Conservation (phyloP, 2,329 filamentous ascomycete species). For the Neurospora sp. region DNA sequence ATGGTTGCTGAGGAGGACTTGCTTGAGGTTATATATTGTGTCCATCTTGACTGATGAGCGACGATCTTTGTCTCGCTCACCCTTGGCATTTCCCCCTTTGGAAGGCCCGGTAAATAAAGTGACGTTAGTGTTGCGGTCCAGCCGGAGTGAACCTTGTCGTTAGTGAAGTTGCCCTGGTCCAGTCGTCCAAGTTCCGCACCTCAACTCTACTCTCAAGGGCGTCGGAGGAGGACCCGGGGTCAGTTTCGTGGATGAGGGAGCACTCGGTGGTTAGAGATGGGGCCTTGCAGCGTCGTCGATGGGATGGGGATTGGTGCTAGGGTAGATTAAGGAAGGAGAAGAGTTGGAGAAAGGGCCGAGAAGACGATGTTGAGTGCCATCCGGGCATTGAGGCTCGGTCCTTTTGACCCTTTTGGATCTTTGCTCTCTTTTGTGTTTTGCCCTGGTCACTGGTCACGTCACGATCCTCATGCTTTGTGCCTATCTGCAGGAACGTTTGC, state of each 20-base stretch:
- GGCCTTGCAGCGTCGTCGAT: not conserved
- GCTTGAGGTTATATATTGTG: conserved; percentile 11
- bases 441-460: not conserved
- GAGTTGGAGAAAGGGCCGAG: conserved; percentile 1
- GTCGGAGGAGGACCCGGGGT: not conserved
- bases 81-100: not conserved
- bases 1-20: conserved; percentile 7
- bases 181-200: not conserved
- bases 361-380: not conserved
- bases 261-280: not conserved
- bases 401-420: not conserved
- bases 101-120: not conserved
- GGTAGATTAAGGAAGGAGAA: not conserved
- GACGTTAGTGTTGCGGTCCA: not conserved
- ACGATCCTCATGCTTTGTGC: not conserved
- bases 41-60: not conserved
- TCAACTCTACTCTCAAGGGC: not conserved
- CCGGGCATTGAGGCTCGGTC: not conserved
- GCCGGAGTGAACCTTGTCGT: not conserved
- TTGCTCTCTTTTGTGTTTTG: not conserved
- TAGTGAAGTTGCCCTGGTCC: not conserved
- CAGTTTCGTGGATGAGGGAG: not conserved
- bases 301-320: not conserved
- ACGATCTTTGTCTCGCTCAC: not conserved
- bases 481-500: not conserved